phyloP scores from a whole-genome alignment of 805 yeast genomes.

The Kluyveromyces dobzhanskii region DNA sequence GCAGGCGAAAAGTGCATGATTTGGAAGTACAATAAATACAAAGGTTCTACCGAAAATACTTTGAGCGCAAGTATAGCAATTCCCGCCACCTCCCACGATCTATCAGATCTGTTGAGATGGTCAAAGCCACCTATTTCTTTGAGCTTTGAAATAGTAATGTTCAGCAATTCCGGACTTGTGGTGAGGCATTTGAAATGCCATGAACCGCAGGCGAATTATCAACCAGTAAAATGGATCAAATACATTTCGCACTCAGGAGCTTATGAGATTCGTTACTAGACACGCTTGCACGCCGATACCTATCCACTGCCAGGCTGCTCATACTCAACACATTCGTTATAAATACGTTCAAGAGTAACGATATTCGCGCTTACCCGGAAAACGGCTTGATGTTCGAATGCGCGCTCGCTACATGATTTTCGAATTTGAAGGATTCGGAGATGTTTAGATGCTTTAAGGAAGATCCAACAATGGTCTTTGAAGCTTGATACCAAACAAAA shows the following conservation, averaged over 20 bases:
- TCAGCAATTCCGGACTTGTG: constrained; percentile 65
- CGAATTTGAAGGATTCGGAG: too few relatives aligned
- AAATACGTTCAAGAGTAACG: too few relatives aligned
- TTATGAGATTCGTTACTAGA: constrained; percentile 67
- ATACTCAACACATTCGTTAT: too few relatives aligned
- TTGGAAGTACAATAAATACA: constrained; percentile 65
- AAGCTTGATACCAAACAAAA: too few relatives aligned
- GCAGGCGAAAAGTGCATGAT: constrained; percentile 55
- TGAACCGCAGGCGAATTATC: constrained; percentile 47
- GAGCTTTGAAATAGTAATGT: constrained; percentile 63
- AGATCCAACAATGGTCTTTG: too few relatives aligned
- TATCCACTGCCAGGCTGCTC: too few relatives aligned
- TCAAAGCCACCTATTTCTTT: constrained; percentile 68
- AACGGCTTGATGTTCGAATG: too few relatives aligned
- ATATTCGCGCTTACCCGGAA: too few relatives aligned
- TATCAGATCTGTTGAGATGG: constrained; percentile 38
- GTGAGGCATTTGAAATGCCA: constrained; percentile 64
- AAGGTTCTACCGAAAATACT: constrained; percentile 57
- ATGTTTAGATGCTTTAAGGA: too few relatives aligned
- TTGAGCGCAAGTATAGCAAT: constrained; percentile 46
- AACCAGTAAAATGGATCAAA: constrained; percentile 81
- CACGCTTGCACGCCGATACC: not conserved
- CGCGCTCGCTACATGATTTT: too few relatives aligned
- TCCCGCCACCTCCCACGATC: constrained; percentile 20
- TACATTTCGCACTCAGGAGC: constrained; percentile 70